Evolutionary conservation across 352 stramenopile genomes (phyloP), one percentile per base, ranked within the genome.

Genomic region (Phytophthora hibernalis): DNA sequence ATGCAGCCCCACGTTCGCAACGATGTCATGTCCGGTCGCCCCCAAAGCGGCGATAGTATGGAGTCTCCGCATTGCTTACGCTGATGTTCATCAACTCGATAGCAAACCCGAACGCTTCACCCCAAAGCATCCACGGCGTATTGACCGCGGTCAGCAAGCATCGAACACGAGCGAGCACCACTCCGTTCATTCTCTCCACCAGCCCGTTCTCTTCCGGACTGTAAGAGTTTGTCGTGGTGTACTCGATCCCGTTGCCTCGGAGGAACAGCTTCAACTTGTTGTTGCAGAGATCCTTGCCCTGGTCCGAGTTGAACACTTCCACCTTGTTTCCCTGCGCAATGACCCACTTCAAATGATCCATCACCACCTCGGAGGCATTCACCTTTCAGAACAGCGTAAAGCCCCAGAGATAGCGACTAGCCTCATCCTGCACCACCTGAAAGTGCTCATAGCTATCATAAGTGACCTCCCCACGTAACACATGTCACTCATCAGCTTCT

Each of bases 401-500:
- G 1, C 61, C 61, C 52, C 44, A 57, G 16, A 56, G 0, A n/a
- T 62, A 68, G 13, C 50, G 50, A 5, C 33, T 40, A 16, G 60
- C 50, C 31, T 55, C 50, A 49, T 68, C 60, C 20, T 47, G 20
- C 2, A 68, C 35, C 20, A 68, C 33, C 30, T 52, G 45, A 20
- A 64, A 69, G 20, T 69, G 61, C 12, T 26, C 3, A 22, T 64
- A 69, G 2, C 45, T 53, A 40, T 55, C 48, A 16, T 54, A 54
- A 20, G 45, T 55, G 37, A 21, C n/a, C 31, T 52, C 28, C n/a
- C 28, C 3, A 68, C 16, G 12, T 58, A 62, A 6, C 52, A 58
- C 52, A 54, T 54, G 16, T 63, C 51, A 3, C 43, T 57, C 60
- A 68, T 61, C 6, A 61, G 18, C 24, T 61, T 61, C 15, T 61